Base-by-base conservation (phyloP, 257 asterid species). In the Gynochthodes officinalis region DNA sequence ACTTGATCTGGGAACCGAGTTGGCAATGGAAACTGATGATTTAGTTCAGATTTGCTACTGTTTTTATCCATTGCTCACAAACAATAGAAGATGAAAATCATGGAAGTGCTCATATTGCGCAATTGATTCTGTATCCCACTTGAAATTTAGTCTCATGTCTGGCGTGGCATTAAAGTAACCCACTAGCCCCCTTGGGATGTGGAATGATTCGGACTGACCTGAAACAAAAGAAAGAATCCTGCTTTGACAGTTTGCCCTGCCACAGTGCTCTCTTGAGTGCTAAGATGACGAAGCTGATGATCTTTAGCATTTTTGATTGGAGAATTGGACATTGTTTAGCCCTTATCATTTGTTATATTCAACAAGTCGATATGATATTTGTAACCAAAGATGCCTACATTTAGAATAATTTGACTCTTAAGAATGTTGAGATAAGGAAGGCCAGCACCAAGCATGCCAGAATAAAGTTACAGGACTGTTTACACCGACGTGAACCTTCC, bases 371-470 rank as follows among this genome's bases (percentile, higher is more conserved):
- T 39, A 57, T 40, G 54, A 42, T 25, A 9, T 5, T 19, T 70
- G 4, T 37, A 39, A 23, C 8, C 28, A 2, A 16, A 25, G 35
- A 44, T 64, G 49, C 14, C 61, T 4, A 30, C 23, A 21, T 4
- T 66, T 32, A 82, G 42, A 78, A 53, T n/a, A 73, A 16, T 40
- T 28, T 23, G 27, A 64, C 60, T 46, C 77, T 80, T 2, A 86
- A 63, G 62, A 88, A 64, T 86, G 89, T 84, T 2, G 88, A 89
- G 59, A 85, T 33, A 43, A 82, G 12, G 18, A 86, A 79, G 59
- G 84, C 85, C 2, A 86, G 6, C 25, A 83, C 61, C 32, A 88
- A 40, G 67, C 79, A 86, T 7, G 72, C 82, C 30, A 86, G 63
- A 69, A 88, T 23, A 61, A 84, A 66, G 64, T 82, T 84, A 72